Conservation (phyloP, 1,139 yeast species). For the Pichia sp. region DNA sequence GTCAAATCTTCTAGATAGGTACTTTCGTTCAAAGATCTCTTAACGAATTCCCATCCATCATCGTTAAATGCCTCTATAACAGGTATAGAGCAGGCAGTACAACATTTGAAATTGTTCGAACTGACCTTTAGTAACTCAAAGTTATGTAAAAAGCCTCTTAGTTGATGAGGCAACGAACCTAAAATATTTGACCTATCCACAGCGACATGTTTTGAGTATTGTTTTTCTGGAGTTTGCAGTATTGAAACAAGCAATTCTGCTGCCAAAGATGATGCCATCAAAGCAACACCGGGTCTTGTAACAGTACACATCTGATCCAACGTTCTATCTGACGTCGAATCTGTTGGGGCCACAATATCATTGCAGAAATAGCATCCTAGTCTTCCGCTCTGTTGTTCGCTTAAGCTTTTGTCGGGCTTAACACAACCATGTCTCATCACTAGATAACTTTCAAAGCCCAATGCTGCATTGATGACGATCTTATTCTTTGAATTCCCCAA, state of each 20-base stretch:
- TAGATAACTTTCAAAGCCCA: constrained; percentile 88
- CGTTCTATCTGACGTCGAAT: constrained; percentile 77
- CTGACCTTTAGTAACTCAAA: constrained; percentile 60
- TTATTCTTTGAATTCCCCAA: constrained; percentile 64
- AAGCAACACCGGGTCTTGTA: constrained; percentile 92
- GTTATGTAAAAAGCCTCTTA: constrained; percentile 73
- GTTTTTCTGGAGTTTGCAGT: constrained; percentile 59
- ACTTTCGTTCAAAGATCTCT: constrained; percentile 59
- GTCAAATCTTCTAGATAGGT: constrained; percentile 68
- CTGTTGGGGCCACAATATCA: constrained; percentile 91
- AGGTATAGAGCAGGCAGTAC: constrained; percentile 77
- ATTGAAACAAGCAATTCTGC: constrained; percentile 77
- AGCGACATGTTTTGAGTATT: constrained; percentile 42
- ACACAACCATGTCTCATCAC: constrained; percentile 86
- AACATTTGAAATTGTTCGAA: constrained; percentile 68
- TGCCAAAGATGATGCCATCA: constrained; percentile 80
- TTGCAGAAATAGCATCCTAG: constrained; percentile 95
- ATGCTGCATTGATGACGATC: constrained; percentile 82
- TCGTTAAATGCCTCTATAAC: constrained; percentile 48
- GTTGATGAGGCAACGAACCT: constrained; percentile 82
- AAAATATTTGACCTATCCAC: constrained; percentile 38
- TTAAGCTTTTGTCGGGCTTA: constrained; percentile 20
- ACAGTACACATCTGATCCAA: constrained; percentile 98
- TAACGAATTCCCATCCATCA: constrained; percentile 79
- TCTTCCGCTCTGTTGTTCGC: constrained; percentile 32